These are phyloP conservation scores for Endoconidiophora polonica DNA, from an alignment of 2,329 filamentous ascomycete species.

Conservation along the genomic window DNA sequence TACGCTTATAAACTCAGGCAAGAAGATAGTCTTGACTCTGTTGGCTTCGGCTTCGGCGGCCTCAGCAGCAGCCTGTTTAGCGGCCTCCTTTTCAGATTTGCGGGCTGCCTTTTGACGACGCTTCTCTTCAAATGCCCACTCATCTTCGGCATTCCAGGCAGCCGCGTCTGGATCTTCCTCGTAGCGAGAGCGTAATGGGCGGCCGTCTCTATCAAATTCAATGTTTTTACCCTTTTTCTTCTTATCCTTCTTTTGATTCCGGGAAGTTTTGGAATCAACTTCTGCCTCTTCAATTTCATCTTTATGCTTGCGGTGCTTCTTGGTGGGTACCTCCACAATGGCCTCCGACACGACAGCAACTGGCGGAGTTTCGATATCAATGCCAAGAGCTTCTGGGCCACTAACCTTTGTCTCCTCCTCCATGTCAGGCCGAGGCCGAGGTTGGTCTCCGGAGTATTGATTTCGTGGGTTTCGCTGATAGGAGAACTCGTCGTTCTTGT, in stretches of 20 bases:
- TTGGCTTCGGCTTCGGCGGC: constrained; percentile 21
- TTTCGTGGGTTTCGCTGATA: too few species aligned
- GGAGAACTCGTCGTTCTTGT: not conserved
- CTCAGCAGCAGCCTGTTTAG: constrained; percentile 6
- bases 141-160: constrained; percentile 10
- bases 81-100: constrained; percentile 11
- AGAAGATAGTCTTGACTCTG: constrained; percentile 41
- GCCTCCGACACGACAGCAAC: not conserved
- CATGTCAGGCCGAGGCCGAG: not conserved
- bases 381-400: constrained; percentile 4
- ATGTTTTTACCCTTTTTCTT: constrained; percentile 6
- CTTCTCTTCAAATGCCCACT: constrained; percentile 7
- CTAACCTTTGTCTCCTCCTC: not conserved
- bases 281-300: constrained; percentile 5
- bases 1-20: constrained; percentile 90
- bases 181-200: not conserved
- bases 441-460: too few species aligned
- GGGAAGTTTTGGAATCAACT: not conserved
- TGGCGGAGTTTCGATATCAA: constrained; percentile 4
- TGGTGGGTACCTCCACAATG: not conserved
- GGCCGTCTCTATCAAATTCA: not conserved
- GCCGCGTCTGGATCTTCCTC: constrained; percentile 7
- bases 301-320: constrained; percentile 4
- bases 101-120: constrained; percentile 9
- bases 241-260: constrained; percentile 2